Conservation (phyloP, 1,284 basidiomycete genomes). For the Bjerkandera adusta region DNA sequence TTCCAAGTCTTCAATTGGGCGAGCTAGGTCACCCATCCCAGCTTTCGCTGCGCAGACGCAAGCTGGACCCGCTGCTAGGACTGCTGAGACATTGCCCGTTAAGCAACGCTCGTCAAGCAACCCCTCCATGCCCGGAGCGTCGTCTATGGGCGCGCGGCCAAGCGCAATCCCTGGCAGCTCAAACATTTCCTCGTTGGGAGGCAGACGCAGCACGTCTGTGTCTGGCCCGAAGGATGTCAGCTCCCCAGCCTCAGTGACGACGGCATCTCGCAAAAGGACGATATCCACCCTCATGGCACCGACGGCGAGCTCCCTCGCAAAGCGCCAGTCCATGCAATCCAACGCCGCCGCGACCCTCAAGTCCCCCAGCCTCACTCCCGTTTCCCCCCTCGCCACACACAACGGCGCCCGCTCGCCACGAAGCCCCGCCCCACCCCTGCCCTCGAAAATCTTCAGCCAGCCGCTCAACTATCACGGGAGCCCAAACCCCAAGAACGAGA, state of each 20-base stretch:
- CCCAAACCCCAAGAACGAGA: slow-evolving; percentile 33
- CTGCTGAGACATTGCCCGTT: slow-evolving; percentile 8
- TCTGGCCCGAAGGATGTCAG: slow-evolving; percentile 9
- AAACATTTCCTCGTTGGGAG: slow-evolving; percentile 41
- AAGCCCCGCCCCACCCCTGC: slow-evolving; percentile 22
- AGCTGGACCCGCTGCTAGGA: slow-evolving; percentile 9
- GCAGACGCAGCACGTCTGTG: slow-evolving; percentile 19
- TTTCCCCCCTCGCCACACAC: too few species aligned
- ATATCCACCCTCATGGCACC: slow-evolving; percentile 65
- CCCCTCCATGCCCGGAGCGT: slow-evolving; percentile 26
- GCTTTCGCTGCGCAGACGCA: slow-evolving; percentile 23
- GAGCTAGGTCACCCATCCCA: slow-evolving; percentile 30
- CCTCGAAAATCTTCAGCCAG: slow-evolving; percentile 51
- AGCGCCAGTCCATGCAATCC: slow-evolving; percentile 31
- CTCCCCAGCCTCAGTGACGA: slow-evolving; percentile 15
- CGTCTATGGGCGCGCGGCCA: slow-evolving; percentile 37
- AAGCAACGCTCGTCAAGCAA: slow-evolving; percentile 13
- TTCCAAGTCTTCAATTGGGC: slow-evolving; percentile 16
- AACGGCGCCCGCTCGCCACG: slow-evolving; percentile 14
- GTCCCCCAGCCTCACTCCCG: too few species aligned
- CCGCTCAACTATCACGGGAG: slow-evolving; percentile 34
- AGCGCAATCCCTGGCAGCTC: slow-evolving; percentile 20
- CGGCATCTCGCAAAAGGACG: slow-evolving; percentile 27
- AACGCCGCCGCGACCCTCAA: slow-evolving; percentile 1
- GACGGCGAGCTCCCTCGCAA: slow-evolving; percentile 76